Evolutionary conservation across 345 rosid genomes (phyloP).

Genomic region (Theobroma cacao): DNA sequence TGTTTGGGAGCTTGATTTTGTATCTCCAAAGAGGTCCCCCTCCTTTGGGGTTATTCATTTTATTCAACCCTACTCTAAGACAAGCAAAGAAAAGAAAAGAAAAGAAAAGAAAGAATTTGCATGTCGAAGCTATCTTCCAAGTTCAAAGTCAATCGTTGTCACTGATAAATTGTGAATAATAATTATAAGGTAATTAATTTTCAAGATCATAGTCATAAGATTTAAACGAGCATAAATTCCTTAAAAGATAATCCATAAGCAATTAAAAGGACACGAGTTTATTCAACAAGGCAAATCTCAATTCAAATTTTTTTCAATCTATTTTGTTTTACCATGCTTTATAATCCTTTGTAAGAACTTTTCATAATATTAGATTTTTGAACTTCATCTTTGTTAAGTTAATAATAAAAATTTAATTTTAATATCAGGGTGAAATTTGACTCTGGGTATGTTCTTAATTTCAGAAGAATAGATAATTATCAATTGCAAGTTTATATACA

Average conservation of each 20-base stretch:
- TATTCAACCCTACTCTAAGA: not conserved
- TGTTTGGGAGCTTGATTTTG: constrained; percentile 5
- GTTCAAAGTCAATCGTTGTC: not conserved
- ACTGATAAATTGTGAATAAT: not conserved
- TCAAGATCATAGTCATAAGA: not conserved
- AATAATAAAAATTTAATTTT: too few relatives aligned
- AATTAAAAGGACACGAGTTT: too few relatives aligned
- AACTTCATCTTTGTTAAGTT: too few relatives aligned
- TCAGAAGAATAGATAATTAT: too few relatives aligned
- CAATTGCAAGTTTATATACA: too few relatives aligned
- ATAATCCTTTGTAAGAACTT: too few relatives aligned
- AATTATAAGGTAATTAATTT: not conserved
- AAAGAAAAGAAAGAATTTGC: not conserved
- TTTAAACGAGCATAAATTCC: not conserved
- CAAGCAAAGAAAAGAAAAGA: not conserved
- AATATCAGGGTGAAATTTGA: too few relatives aligned
- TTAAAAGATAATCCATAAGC: not conserved
- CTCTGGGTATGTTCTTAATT: too few relatives aligned
- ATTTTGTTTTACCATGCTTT: too few relatives aligned
- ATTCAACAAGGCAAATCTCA: too few relatives aligned
- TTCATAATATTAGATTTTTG: too few relatives aligned
- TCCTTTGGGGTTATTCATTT: not conserved
- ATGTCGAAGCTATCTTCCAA: not conserved
- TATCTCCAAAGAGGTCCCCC: not conserved
- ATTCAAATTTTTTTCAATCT: too few relatives aligned